A percentile compares a stretch with the other conserved stretches of the same genome.
phyloP scores from a whole-genome alignment of 257 asterid genomes.

The Dorcoceras hygrometricum region DNA sequence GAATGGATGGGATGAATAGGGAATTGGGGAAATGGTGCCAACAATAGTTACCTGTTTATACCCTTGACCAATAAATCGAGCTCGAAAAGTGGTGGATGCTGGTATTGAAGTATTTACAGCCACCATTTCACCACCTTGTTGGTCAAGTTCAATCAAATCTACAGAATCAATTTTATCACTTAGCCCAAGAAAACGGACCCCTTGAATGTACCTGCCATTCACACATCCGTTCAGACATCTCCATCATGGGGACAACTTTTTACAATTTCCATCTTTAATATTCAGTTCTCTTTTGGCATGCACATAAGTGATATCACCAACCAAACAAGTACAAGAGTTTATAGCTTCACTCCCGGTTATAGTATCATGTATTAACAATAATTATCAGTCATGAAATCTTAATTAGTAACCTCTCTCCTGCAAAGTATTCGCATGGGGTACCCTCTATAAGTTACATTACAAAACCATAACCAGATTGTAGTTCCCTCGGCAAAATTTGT shows the following conservation, averaged over 20 bases:
- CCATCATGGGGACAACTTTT: neutral
- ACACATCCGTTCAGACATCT: conserved; percentile 23
- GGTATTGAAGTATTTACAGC: conserved; percentile 30
- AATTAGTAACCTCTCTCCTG: too few relatives aligned
- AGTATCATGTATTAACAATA: too few relatives aligned
- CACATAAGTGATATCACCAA: neutral
- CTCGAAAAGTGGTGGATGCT: conserved; percentile 45
- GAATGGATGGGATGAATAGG: too few relatives aligned
- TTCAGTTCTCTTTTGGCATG: neutral
- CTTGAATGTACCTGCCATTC: conserved; percentile 67
- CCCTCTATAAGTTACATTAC: too few relatives aligned
- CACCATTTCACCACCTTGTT: conserved; percentile 40
- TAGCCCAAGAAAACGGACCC: conserved; percentile 62
- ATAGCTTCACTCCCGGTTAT: too few relatives aligned
- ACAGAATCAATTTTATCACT: conserved; percentile 28
- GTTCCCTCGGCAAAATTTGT: too few relatives aligned
- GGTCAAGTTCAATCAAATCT: conserved; percentile 24
- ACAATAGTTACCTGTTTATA: conserved; percentile 69
- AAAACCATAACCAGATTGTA: too few relatives aligned
- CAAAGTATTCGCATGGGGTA: too few relatives aligned
- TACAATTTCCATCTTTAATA: neutral
- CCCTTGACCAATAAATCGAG: conserved; percentile 88
- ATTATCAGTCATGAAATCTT: too few relatives aligned
- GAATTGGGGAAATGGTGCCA: too few relatives aligned
- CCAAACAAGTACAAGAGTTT: too few relatives aligned